Evolutionary conservation across 805 yeast species (phyloP), one percentile per base, ranked within the genome.

Genomic region (Ogataea degrootiae): DNA sequence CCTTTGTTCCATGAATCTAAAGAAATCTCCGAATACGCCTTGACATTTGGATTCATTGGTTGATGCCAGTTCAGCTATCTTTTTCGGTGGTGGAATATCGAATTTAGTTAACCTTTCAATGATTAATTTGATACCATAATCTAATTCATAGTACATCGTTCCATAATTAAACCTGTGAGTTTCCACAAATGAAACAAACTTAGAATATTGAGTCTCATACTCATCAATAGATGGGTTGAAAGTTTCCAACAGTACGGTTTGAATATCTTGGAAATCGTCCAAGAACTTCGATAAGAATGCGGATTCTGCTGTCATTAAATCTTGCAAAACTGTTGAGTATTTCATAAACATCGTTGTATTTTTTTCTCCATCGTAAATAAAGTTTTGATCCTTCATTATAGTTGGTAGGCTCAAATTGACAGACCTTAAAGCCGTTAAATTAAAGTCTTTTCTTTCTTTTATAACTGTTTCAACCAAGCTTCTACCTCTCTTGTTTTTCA

Each of bases 231-330:
- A 77, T 53, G 47, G 62, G 75, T 80, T 43, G 76, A 74, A 4
- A 82, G 87, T 60, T 73, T 79, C 59, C 77, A 82, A 63, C 77
- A 86, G 1, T 79, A 85, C 11, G 68, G 72, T 49, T 69, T 74
- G 38, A 61, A 65, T 26, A 65, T 62, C 50, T 54, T 60, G 41
- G 65, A 65, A 29, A 61, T 58, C 37, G 73, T 72, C 53, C 79
- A 76, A 44, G 1, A 62, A 29, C 34, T 46, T 44, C 7, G 56
- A 54, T 14, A 57, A 41, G 9, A 59, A 46, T 8, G 42, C 34
- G 6, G 57, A 51, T 44, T 63, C 68, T 19, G 45, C 41, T 19
- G 21, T 45, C 37, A 63, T 39, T 5, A 51, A 39, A 12, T 36
- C 21, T 16, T 48, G 49, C 1, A 60, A 34, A 1, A 21, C 33